These are phyloP conservation scores for Phytophthora syringae DNA, from an alignment of 352 stramenopile genomes.

Conservation along the genomic window DNA sequence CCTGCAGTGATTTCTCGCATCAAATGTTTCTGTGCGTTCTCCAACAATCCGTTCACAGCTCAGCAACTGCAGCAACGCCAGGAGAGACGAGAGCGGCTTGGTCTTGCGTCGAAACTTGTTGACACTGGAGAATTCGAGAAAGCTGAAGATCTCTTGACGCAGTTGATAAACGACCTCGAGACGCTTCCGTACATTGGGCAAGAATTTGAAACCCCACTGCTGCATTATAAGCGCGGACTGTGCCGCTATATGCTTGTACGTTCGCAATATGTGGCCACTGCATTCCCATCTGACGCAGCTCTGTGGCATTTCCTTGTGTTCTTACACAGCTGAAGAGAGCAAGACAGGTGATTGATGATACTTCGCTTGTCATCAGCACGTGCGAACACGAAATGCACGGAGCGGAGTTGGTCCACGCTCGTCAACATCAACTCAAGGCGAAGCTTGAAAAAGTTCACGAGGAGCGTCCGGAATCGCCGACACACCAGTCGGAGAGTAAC, in stretches of 20 bases:
- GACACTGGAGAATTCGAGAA: conserved; percentile 29
- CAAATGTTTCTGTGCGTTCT: conserved; percentile 58
- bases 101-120: conserved; percentile 40
- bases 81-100: conserved; percentile 22
- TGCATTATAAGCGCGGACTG: conserved; percentile 51
- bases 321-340: conserved; percentile 20
- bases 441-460: conserved; percentile 9
- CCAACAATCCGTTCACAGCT: conserved; percentile 67
- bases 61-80: conserved; percentile 20
- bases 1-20: conserved; percentile 38
- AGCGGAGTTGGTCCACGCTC: conserved; percentile 20
- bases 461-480: conserved; percentile 13
- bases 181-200: conserved; percentile 24
- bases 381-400: conserved; percentile 35
- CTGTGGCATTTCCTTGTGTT: background rate
- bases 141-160: conserved; percentile 41
- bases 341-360: conserved; percentile 26
- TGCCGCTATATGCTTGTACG: conserved; percentile 54
- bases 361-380: conserved; percentile 17
- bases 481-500: background rate
- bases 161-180: conserved; percentile 32
- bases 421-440: conserved; percentile 10
- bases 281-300: too few relatives aligned
- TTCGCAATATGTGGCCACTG: background rate
- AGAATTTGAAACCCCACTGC: conserved; percentile 27